Base-by-base conservation (phyloP, 176 grass and related monocot species). In the Aechmea fasciata region DNA sequence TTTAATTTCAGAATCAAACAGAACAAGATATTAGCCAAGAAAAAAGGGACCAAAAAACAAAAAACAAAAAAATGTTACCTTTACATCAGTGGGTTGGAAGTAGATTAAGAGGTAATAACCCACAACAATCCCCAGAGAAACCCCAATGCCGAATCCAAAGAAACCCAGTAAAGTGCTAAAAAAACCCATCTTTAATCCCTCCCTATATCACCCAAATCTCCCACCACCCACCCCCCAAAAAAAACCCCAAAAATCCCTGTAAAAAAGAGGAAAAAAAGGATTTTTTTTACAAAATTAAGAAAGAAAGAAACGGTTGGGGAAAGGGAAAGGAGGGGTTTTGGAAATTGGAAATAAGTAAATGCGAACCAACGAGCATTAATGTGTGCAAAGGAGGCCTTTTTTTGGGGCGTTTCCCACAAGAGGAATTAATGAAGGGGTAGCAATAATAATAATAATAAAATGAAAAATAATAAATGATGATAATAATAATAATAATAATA, bases 21-120 rank as follows among this genome's bases (percentile, higher is more conserved):
- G 33, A 41, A 41, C 33, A 41, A 41, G 33, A 41, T 41, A 41
- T 41, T 41, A 41, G 33, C 33, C 4, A 41, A 41, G 33, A 1
- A 25, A 7, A 49, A 50, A 11, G 11, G 59, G 20, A 41, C n/a
- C n/a, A 69, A 68, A 76, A 57, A 41, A 54, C 24, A 29, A 72
- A 26, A 12, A 29, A 52, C 48, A 50, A 11, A 25, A 62, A 66
- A 82, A 63, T 52, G 47, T 14, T 71, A 94, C 90, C 86, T 94
- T 86, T 47, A 94, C 86, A 72, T 89, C 77, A 12, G 78, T 79
- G 48, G 81, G 86, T 66, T 94, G 86, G 75, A 89, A 86, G 78
- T 94, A 89, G 83, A 94, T 83, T 68, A 94, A 94, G 10, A 94
- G 57, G 75, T 82, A 89, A 70, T 89, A 94, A 0, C 90, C 86